Base-by-base conservation (phyloP, 1,284 basidiomycete genomes). In the Trichosporon faecale region DNA sequence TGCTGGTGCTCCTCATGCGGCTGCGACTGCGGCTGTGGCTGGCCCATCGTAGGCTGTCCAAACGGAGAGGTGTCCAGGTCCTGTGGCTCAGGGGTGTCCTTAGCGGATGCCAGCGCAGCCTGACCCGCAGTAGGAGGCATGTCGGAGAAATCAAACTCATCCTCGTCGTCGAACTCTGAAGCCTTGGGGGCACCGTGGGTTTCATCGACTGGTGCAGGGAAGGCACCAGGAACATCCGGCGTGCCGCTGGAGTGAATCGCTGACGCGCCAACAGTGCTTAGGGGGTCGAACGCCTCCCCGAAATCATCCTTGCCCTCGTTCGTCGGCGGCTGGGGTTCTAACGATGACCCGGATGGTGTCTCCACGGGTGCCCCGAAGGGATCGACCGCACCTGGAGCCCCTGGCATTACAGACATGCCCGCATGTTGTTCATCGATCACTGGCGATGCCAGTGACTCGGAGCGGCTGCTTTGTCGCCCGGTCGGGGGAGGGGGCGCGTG, bases 121-220 rank as follows among this genome's bases (percentile, higher is more conserved):
- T 52, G 49, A 23, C 21, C 9, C n/a, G n/a, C 57, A 18, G 73
- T 85, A 11, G 86, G 84, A 0, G 87, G 84, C 3, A 87, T 85
- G 61, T 88, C 85, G 1, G 84, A 85, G 74, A 95, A 95, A 83
- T 94, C 92, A 79, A 94, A 94, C 73, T 91, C 91, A 78, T 94
- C 92, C 25, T 91, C 90, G 76, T 94, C 92, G 40, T 94, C 93
- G 76, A 94, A 94, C n/a, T 71, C 72, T 3, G 78, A 70, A 0
- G 68, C 66, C 23, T 74, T 72, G 1, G 74, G 57, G 7, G 18
- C 57, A 52, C 6, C 21, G 49, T 25, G 49, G 2, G 57, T 3
- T 1, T 31, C 57, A 5, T 33, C 57, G 21, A 25, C 16, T 18
- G 57, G 29, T 33, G 11, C 52, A 14, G 52, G 52, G 52, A 57